phyloP scores from a whole-genome alignment of 148 eudicot species.

The Oxyria digyna region DNA sequence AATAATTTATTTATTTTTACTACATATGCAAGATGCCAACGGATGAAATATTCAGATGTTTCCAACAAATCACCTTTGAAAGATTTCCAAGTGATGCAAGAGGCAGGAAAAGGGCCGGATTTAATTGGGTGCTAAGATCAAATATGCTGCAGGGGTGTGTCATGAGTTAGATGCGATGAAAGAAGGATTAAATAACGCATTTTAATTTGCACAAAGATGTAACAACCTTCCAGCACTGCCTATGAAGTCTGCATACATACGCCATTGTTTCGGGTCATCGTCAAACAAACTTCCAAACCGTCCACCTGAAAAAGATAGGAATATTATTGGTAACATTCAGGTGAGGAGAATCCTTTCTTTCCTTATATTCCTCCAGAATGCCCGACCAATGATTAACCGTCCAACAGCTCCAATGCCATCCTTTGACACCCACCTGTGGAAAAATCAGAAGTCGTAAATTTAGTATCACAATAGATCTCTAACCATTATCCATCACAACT shows the following conservation, averaged over 20 bases:
- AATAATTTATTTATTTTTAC: neutral
- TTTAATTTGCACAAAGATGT: neutral
- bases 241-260: conserved; percentile 97
- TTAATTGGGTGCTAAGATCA: conserved; percentile 75
- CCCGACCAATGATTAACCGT: conserved; percentile 82
- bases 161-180: neutral
- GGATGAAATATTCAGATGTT: neutral
- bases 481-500: conserved; percentile 6
- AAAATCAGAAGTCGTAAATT: conserved; percentile 16
- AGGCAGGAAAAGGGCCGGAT: conserved; percentile 74
- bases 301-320: conserved; percentile 56
- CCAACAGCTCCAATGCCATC: conserved; percentile 99
- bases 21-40: neutral
- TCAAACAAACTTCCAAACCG: conserved; percentile 86
- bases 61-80: conserved; percentile 45
- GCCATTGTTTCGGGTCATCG: conserved; percentile 96
- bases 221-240: conserved; percentile 94
- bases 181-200: neutral
- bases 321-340: conserved; percentile 15
- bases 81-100: conserved; percentile 99
- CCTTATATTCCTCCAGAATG: conserved; percentile 17
- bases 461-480: neutral
- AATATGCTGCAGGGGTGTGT: conserved; percentile 51
- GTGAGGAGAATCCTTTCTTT: conserved; percentile 11
- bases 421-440: conserved; percentile 90